Percentiles rank a stretch among this genome's conserved stretches.
These are phyloP conservation scores for Leptographium flavum DNA, from an alignment of 2,329 filamentous ascomycete species.

Conservation along the genomic window DNA sequence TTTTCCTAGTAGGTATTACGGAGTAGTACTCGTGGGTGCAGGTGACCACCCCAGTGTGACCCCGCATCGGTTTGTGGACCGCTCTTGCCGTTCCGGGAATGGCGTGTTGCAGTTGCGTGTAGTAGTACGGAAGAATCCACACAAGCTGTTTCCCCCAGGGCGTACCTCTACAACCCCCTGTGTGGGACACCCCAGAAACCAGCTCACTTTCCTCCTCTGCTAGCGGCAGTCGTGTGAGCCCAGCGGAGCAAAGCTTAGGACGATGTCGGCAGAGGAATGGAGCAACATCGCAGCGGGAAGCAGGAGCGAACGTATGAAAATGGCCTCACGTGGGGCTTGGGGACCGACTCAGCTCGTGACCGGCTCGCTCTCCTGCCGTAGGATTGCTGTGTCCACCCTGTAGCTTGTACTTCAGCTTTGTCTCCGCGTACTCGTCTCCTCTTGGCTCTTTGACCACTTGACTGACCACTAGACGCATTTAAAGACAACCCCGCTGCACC, in stretches of 20 bases:
- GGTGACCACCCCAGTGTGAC: neutral
- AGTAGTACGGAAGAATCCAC: no score
- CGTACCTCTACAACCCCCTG: neutral
- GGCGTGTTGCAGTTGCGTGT: neutral
- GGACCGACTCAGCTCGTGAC: neutral
- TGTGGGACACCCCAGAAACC: neutral
- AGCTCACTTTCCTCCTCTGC: neutral
- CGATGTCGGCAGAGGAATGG: neutral
- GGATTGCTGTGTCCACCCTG: neutral
- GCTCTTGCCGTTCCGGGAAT: neutral
- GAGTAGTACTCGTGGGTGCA: no score
- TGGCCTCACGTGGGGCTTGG: constrained; percentile 6
- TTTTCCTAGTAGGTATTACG: neutral
- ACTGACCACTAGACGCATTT: no score
- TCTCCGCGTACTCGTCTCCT: no score
- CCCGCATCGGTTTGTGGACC: neutral
- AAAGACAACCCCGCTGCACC: constrained; percentile 1
- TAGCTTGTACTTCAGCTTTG: neutral
- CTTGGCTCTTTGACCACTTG: no score
- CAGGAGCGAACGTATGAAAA: neutral
- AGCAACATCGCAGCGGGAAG: neutral
- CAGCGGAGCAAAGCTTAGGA: neutral
- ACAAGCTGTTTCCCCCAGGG: neutral
- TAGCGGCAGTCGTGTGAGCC: neutral
- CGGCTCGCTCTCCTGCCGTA: neutral